Percentiles rank a stretch among this genome's conserved stretches.
These are phyloP conservation scores for Wallemia ichthyophaga DNA, from an alignment of 1,284 basidiomycete genomes.

Conservation along the genomic window DNA sequence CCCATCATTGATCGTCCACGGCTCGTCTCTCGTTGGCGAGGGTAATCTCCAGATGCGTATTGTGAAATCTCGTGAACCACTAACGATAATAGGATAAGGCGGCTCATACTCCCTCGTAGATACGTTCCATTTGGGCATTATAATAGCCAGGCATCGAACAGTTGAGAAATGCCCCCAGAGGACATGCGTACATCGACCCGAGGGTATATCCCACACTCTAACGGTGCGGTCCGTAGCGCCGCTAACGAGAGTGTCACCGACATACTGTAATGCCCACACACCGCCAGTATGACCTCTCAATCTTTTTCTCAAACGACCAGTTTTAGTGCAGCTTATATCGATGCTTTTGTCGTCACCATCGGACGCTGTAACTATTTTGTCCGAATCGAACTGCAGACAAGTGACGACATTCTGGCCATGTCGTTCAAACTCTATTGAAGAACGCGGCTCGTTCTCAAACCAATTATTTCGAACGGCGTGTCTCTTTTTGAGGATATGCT, in stretches of 20 bases:
- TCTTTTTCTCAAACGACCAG: constrained; percentile 37
- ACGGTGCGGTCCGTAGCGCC: constrained; percentile 83
- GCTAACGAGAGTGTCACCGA: constrained; percentile 53
- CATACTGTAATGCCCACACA: constrained; percentile 58
- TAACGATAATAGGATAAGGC: constrained; percentile 45
- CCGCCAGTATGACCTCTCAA: constrained; percentile 76
- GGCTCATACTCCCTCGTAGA: constrained; percentile 19
- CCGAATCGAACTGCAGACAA: constrained; percentile 67
- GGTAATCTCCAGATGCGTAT: constrained; percentile 72
- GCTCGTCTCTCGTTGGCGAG: constrained; percentile 27
- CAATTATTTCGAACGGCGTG: constrained; percentile 44
- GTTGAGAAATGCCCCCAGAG: constrained; percentile 84
- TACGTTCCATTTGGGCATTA: constrained; percentile 44
- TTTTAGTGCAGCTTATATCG: constrained; percentile 56
- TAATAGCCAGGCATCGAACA: constrained; percentile 62
- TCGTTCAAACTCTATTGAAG: constrained; percentile 48
- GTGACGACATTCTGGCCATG: constrained; percentile 74
- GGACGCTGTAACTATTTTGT: constrained; percentile 77
- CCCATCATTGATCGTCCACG: constrained; percentile 25
- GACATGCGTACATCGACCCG: constrained; percentile 51
- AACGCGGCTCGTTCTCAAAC: constrained; percentile 25
- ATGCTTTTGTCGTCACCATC: constrained; percentile 52
- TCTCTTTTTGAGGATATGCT: constrained; percentile 55
- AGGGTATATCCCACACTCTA: constrained; percentile 62
- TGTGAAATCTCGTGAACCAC: constrained; percentile 68